A percentile compares a stretch with the other conserved stretches of the same genome.
Conservation (phyloP, 2,329 filamentous ascomycete species). For the Rhynchosporium graminicola region DNA sequence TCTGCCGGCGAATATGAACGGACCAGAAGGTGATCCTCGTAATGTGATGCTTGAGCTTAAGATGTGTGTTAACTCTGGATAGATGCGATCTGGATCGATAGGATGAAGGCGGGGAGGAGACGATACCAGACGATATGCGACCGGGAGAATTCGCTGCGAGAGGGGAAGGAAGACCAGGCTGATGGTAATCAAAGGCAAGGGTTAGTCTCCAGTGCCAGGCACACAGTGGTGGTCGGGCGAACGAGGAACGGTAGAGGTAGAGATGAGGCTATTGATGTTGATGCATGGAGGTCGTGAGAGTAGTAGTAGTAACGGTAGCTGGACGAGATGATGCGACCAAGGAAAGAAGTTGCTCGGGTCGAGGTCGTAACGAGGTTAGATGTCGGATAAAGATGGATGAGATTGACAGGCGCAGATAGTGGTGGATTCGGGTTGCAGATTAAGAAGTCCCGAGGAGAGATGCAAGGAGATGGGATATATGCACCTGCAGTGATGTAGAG, state of each 20-base stretch:
- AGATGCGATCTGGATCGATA: slow-evolving; percentile 27
- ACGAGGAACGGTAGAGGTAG: not conserved
- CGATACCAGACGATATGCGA: slow-evolving; percentile 29
- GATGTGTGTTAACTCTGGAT: slow-evolving; percentile 21
- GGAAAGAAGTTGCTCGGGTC: not conserved
- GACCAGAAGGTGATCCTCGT: slow-evolving; percentile 8
- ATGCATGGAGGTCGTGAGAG: not conserved
- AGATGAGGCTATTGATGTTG: slow-evolving; percentile 4
- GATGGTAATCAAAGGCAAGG: slow-evolving; percentile 30
- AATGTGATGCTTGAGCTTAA: slow-evolving; percentile 17
- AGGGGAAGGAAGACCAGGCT: slow-evolving; percentile 1
- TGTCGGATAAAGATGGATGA: not conserved
- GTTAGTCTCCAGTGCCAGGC: slow-evolving; percentile 15
- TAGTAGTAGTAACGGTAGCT: not conserved
- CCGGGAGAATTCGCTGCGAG: slow-evolving; percentile 27
- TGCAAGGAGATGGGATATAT: slow-evolving; percentile 8
- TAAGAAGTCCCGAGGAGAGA: not conserved
- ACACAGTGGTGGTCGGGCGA: slow-evolving; percentile 1
- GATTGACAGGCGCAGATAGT: too few relatives aligned
- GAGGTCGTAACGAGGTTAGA: not conserved
- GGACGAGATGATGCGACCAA: slow-evolving; percentile 13
- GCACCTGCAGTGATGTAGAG: slow-evolving; percentile 2
- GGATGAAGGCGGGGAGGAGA: slow-evolving; percentile 31
- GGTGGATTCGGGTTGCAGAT: too few relatives aligned
- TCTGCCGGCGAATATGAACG: slow-evolving; percentile 8